phyloP scores from a whole-genome alignment of 1,284 basidiomycete species.

The Cryptococcus sp. region DNA sequence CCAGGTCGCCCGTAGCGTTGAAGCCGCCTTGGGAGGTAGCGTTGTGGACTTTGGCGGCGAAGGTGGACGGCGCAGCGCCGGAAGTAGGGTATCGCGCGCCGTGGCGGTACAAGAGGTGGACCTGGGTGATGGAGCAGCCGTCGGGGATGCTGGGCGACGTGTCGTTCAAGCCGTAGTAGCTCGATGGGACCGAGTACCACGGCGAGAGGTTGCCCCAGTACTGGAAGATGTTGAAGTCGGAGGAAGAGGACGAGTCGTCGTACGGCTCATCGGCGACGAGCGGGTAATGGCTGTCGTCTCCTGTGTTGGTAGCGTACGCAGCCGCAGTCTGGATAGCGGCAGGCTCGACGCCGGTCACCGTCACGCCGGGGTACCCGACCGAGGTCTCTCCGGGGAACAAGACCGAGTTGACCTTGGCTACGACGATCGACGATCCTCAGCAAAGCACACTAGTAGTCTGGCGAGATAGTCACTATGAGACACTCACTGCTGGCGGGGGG shows the following conservation, averaged over 20 bases:
- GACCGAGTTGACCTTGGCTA: slow-evolving; percentile 32
- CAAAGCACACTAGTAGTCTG: not conserved
- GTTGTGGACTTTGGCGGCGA: slow-evolving; percentile 41
- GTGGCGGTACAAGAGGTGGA: slow-evolving; percentile 70
- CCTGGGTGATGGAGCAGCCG: slow-evolving; percentile 65
- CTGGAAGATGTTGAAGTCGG: slow-evolving; percentile 63
- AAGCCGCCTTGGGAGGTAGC: slow-evolving; percentile 32
- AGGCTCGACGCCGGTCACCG: slow-evolving; percentile 59
- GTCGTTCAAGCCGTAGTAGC: slow-evolving; percentile 68
- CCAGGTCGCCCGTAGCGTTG: slow-evolving; percentile 45
- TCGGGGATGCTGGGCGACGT: slow-evolving; percentile 69
- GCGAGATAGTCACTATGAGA: no score
- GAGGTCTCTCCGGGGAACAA: slow-evolving; percentile 56
- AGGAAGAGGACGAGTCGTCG: not conserved
- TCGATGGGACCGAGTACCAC: slow-evolving; percentile 73
- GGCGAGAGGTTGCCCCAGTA: slow-evolving; percentile 82
- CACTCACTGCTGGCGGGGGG: slow-evolving; percentile 40
- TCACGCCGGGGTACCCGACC: slow-evolving; percentile 59
- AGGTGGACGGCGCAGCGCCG: slow-evolving; percentile 32
- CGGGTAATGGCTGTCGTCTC: slow-evolving; percentile 53
- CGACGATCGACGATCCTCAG: not conserved
- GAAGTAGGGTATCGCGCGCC: slow-evolving; percentile 52
- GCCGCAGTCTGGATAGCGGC: slow-evolving; percentile 58
- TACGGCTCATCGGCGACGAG: slow-evolving; percentile 48
- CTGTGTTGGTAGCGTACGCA: slow-evolving; percentile 51